These are phyloP conservation scores for Wallacemonas sp. DNA, from an alignment of 208 protist genomes.

Conservation along the genomic window DNA sequence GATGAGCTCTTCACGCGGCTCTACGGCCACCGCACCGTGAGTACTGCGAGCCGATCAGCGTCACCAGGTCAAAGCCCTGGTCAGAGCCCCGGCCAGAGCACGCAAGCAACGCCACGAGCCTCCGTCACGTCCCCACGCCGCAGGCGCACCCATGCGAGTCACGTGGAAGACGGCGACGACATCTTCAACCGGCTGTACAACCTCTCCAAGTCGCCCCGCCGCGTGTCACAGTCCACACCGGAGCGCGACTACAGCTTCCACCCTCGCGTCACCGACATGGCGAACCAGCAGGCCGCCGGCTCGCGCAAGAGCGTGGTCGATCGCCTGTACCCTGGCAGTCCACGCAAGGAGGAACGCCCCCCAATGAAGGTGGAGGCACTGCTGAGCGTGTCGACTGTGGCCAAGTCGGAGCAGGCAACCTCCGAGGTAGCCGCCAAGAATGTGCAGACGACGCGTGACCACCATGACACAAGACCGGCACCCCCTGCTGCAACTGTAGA, in stretches of 20 bases:
- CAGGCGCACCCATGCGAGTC: neutral
- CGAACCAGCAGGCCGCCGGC: conserved; percentile 22
- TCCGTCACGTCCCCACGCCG: conserved; percentile 4
- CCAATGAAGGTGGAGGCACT: conserved; percentile 13
- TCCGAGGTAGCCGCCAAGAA: neutral
- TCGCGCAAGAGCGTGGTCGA: conserved; percentile 29
- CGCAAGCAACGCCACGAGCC: neutral
- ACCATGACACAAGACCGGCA: neutral
- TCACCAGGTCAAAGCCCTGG: neutral
- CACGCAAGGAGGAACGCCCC: conserved; percentile 14
- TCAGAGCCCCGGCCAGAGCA: conserved; percentile 3
- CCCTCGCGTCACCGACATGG: conserved; percentile 51
- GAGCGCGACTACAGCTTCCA: conserved; percentile 21
- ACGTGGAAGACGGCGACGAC: conserved; percentile 8
- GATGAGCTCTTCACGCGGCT: conserved; percentile 14
- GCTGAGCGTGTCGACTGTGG: neutral
- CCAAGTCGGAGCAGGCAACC: conserved; percentile 10
- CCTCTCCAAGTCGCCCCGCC: conserved; percentile 14
- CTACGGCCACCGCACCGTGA: conserved; percentile 11
- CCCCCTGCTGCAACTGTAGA: neutral
- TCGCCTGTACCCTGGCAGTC: conserved; percentile 34
- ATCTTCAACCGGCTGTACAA: conserved; percentile 37
- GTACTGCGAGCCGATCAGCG: conserved; percentile 5
- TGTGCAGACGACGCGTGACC: neutral
- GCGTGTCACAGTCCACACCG: neutral